Evolutionary conservation across 108 stramenopile species (phyloP).

Genomic region (Aurantiochytrium sp.): DNA sequence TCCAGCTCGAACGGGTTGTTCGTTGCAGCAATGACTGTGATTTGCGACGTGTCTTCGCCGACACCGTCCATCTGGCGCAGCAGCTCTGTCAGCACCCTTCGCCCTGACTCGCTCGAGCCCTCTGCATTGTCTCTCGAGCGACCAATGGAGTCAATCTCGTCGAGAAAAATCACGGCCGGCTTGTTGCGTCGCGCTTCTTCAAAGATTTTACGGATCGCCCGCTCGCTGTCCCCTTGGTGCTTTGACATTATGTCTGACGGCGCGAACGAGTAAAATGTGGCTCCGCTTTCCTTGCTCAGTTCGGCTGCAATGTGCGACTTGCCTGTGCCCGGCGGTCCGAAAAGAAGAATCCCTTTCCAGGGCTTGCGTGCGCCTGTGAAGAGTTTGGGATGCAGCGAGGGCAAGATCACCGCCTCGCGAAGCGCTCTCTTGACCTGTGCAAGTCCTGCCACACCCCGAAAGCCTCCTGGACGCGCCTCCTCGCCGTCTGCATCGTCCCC

Average conservation of each 20-base stretch:
- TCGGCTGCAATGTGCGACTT: slow-evolving; percentile 97
- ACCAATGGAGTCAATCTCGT: slow-evolving; percentile 93
- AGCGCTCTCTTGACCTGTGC: slow-evolving; percentile 83
- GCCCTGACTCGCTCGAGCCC: slow-evolving; percentile 72
- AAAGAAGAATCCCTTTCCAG: slow-evolving; percentile 89
- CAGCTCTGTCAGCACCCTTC: slow-evolving; percentile 95
- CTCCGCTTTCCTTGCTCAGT: slow-evolving; percentile 95
- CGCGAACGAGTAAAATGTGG: slow-evolving; percentile 88
- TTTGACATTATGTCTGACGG: slow-evolving; percentile 92
- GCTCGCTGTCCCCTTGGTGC: slow-evolving; percentile 96
- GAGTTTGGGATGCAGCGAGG: slow-evolving; percentile 78
- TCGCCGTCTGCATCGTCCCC: background rate
- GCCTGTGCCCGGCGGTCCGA: slow-evolving; percentile 61
- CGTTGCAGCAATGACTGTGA: slow-evolving; percentile 86
- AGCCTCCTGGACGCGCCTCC: background rate
- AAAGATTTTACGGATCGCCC: slow-evolving; percentile 87
- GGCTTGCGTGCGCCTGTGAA: slow-evolving; percentile 82
- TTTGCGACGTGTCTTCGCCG: slow-evolving; percentile 62
- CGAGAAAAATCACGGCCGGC: slow-evolving; percentile 85
- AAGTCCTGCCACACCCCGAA: slow-evolving; percentile 85
- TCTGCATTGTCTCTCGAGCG: slow-evolving; percentile 50
- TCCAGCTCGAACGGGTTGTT: slow-evolving; percentile 98
- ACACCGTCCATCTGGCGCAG: slow-evolving; percentile 98
- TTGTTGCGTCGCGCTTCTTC: slow-evolving; percentile 82
- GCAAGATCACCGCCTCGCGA: slow-evolving; percentile 93